These are phyloP conservation scores for Orbilia quercus DNA, from an alignment of 2,329 filamentous ascomycete genomes.

Conservation along the genomic window DNA sequence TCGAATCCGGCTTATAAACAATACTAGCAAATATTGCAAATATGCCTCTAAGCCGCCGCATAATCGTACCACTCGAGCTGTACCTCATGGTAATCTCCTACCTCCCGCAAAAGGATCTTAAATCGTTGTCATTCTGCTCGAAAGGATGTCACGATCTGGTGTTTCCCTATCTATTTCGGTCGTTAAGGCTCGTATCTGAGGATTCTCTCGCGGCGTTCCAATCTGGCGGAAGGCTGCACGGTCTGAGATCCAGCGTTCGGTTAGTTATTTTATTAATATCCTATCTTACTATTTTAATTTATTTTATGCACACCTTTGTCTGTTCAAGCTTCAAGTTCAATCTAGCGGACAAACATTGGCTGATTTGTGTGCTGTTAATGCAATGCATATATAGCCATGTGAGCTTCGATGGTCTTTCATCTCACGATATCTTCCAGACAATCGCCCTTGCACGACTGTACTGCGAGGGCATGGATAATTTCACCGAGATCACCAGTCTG, in stretches of 20 bases:
- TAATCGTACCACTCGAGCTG: conserved; percentile 28
- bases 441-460: background rate
- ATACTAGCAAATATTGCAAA: too few species aligned
- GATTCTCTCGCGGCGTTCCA: conserved; percentile 8
- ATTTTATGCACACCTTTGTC: background rate
- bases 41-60: too few species aligned
- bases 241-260: conserved; percentile 31
- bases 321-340: too few species aligned
- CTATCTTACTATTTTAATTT: too few species aligned
- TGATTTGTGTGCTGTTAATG: too few species aligned
- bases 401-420: background rate
- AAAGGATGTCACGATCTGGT: conserved; percentile 18
- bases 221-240: background rate
- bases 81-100: conserved; percentile 12
- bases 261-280: too few species aligned
- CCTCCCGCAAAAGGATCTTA: conserved; percentile 8
- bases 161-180: conserved; percentile 20
- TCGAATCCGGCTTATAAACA: too few species aligned
- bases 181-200: conserved; percentile 5
- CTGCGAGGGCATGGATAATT: conserved; percentile 2
- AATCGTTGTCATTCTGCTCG: conserved; percentile 21
- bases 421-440: conserved; percentile 1
- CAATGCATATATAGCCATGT: conserved; percentile 1
- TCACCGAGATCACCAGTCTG: conserved; percentile 8
- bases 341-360: background rate